Evolutionary conservation across 192 early-diverging fungal genomes (phyloP).

Genomic region (Coemansia sp.): DNA sequence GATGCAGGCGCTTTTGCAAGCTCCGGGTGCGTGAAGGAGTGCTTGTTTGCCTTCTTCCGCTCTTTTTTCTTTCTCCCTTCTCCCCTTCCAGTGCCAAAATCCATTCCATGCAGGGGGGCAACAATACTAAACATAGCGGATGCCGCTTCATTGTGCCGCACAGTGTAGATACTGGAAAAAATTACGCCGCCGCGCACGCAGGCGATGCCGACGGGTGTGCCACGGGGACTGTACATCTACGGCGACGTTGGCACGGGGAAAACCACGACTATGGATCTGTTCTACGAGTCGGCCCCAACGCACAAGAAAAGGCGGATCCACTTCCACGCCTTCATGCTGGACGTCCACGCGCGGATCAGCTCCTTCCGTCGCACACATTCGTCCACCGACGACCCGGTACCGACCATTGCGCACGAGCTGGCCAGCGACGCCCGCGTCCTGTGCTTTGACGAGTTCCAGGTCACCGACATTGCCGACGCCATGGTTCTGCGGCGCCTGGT

Average conservation of each 20-base stretch:
- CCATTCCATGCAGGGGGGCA: not conserved
- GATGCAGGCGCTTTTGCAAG: too few relatives aligned
- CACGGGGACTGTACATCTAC: conserved; percentile 52
- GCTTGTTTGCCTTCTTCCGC: too few relatives aligned
- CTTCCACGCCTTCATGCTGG: conserved; percentile 98
- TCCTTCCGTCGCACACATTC: conserved; percentile 57
- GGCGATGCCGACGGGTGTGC: conserved; percentile 9
- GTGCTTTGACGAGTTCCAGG: conserved; percentile 95
- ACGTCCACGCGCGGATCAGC: conserved; percentile 80
- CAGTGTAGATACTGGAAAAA: conserved; percentile 27
- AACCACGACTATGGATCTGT: conserved; percentile 95
- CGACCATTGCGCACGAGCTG: conserved; percentile 75
- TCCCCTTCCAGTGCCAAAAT: not conserved
- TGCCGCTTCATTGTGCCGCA: not conserved
- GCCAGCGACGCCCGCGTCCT: conserved; percentile 80
- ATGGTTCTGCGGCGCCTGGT: conserved; percentile 88
- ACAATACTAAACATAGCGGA: not conserved
- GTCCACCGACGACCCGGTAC: conserved; percentile 62
- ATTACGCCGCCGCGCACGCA: not conserved
- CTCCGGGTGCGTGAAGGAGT: too few relatives aligned
- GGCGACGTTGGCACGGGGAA: conserved; percentile 92
- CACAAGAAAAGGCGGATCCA: conserved; percentile 84
- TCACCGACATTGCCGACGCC: conserved; percentile 97
- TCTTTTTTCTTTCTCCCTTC: too few relatives aligned
- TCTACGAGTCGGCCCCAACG: conserved; percentile 78